Base-by-base conservation (phyloP, 352 stramenopile species). In the Blastocystis sp. region DNA sequence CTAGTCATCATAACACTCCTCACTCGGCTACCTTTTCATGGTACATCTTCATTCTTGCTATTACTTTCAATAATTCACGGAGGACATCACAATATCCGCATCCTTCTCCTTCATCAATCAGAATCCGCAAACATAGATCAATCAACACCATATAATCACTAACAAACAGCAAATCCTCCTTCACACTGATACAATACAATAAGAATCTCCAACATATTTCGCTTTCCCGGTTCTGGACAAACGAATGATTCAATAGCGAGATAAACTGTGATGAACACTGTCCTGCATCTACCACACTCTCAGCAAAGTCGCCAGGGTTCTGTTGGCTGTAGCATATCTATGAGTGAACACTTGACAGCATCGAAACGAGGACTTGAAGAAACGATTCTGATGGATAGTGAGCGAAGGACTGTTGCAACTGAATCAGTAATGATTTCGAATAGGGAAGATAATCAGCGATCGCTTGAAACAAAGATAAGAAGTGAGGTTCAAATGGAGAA, bases 131-230 rank as follows among this genome's bases (percentile, higher is more conserved):
- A 29, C 56, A 29, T 35, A 83, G 57, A 43, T 83, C 71, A 2
- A 83, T 43, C 49, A 83, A 46, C 19, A 83, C 71, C 71, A 83
- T 83, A 29, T 35, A 49, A 37, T 83, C 71, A 29, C 42, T 65
- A 46, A 54, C 71, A 51, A 54, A 83, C 19, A 83, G n/a, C 14
- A 83, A 24, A 27, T 65, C 42, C 1, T 39, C 21, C 29, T 83
- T 59, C 27, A 52, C 35, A 14, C 42, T 27, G 46, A 83, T 24
- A 46, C 49, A 51, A 19, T 83, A 39, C 11, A 51, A n/a, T 12
- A 83, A 21, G 32, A 83, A 83, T 35, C 58, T 52, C 71, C 71
- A 83, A 14, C 49, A 21, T 7, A 59, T 49, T 21, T n/a, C 56
- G n/a, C 29, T 66, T 21, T 66, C 43, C 9, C 32, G 27, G 9